phyloP scores from a whole-genome alignment of 257 asterid genomes.

The Catharanthus roseus region DNA sequence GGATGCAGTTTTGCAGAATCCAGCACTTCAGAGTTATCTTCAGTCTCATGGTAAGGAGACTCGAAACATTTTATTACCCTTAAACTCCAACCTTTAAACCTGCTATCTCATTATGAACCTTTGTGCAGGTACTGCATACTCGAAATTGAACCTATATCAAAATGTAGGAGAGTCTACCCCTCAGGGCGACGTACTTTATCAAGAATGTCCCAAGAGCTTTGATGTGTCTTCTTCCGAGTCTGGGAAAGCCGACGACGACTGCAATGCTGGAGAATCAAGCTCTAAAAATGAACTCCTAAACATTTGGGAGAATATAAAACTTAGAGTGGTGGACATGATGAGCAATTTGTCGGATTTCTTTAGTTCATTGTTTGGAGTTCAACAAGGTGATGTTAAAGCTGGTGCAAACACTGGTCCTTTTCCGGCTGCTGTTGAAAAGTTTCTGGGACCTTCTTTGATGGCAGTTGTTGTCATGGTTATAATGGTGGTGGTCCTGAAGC shows the following conservation, averaged over 20 bases:
- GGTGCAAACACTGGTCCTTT: slow-evolving; percentile 20
- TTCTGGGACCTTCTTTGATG: slow-evolving; percentile 46
- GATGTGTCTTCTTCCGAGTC: slow-evolving; percentile 15
- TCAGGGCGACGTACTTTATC: slow-evolving; percentile 18
- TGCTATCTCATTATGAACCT: background rate
- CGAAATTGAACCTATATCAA: background rate
- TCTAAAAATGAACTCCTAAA: background rate
- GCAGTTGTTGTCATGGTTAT: slow-evolving; percentile 62
- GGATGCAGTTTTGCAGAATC: slow-evolving; percentile 60
- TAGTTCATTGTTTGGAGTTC: slow-evolving; percentile 48
- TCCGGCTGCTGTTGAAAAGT: slow-evolving; percentile 22
- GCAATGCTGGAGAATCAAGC: background rate
- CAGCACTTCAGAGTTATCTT: slow-evolving; percentile 54
- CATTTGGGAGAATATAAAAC: slow-evolving; percentile 31
- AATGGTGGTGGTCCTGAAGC: slow-evolving; percentile 35
- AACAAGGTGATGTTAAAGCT: slow-evolving; percentile 14
- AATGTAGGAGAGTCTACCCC: slow-evolving; percentile 7
- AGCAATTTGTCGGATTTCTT: slow-evolving; percentile 50
- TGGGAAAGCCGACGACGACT: slow-evolving; percentile 11
- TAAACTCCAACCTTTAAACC: background rate
- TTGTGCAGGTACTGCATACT: background rate
- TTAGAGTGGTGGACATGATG: slow-evolving; percentile 57
- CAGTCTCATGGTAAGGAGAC: slow-evolving; percentile 36
- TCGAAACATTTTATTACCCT: slow-evolving; percentile 17
- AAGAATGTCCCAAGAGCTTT: slow-evolving; percentile 13